Base-by-base conservation (phyloP, 345 rosid genomes). In the Eucalyptus shirleyi region DNA sequence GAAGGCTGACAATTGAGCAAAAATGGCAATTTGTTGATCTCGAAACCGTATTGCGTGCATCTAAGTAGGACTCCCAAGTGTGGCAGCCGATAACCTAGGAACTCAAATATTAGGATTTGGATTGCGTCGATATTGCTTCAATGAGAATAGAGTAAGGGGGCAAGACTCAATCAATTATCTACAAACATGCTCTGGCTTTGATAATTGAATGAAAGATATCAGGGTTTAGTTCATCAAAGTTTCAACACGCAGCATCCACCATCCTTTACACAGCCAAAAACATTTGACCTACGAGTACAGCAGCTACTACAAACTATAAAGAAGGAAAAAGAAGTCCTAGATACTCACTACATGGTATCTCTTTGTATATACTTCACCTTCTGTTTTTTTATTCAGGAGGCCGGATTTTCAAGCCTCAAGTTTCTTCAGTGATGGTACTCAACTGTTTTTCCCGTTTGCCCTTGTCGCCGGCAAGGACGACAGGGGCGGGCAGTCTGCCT, bases 61-160 rank as follows among this genome's bases (percentile, higher is more conserved):
- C 83, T 56, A 37, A 4, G 23, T 37, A 72, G 47, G 83, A 19
- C 44, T 69, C 24, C 2, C 24, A 34, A 7, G 44, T 3, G 44
- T 34, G 2, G 83, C 3, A 37, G 45, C 23, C 5, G 3, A 10
- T 72, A 8, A 37, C 15, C 83, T 37, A 37, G 42, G 83, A 72
- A 72, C 82, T 72, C 45, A 13, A 37, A 34, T 10, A 1, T 19
- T 34, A 10, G 26, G 28, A 12, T 34, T 72, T 5, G 37, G 19
- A 65, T 15, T 16, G 1, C 5, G 0, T n/a, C 3, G 10, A 56
- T 56, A 56, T 56, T 0, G 5, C 37, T 30, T 65, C 37, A 1
- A 65, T 2, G 34, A n/a, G 32, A 62, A 62, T 62, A 30, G 69
- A 13, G 72, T 62, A 28, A 28, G 34, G 69, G 77, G 21, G 19